Conservation (phyloP, 768 basidiomycete species). For the Goffeauzyma gilvescens region DNA sequence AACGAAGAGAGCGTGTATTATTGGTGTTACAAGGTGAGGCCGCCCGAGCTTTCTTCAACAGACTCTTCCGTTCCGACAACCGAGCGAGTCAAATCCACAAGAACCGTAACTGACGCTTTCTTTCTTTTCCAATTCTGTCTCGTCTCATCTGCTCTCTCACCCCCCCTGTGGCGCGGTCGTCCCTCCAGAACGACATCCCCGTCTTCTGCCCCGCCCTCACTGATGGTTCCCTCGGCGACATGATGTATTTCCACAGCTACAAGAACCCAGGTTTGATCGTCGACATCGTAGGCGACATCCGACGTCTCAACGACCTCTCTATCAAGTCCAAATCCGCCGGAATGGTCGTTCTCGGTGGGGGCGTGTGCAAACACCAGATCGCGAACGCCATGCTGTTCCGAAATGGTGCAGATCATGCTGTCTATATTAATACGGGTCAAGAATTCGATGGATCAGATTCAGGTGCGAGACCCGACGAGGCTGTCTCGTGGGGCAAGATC, state of each 20-base stretch:
- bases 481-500: constrained; percentile 97
- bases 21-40: constrained; percentile 91
- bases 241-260: constrained; percentile 99
- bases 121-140: too few species aligned
- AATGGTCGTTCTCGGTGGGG: constrained; percentile 94
- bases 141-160: too few species aligned
- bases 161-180: too few species aligned
- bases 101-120: too few species aligned
- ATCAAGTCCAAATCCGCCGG: constrained; percentile 80
- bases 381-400: constrained; percentile 99
- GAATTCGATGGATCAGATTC: constrained; percentile 98
- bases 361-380: constrained; percentile 98
- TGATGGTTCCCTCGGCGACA: constrained; percentile 93
- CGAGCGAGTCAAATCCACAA: too few species aligned
- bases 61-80: too few species aligned
- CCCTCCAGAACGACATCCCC: constrained; percentile 75
- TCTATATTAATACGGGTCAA: constrained; percentile 96
- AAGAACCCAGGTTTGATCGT: constrained; percentile 61
- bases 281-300: constrained; percentile 89
- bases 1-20: constrained; percentile 96
- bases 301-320: constrained; percentile 70
- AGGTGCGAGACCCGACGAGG: constrained; percentile 90
- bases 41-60: too few species aligned
- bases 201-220: constrained; percentile 97
- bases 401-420: constrained; percentile 92